Evolutionary conservation across 768 basidiomycete species (phyloP).

Genomic region (Pilatotrama ljubarskyi): DNA sequence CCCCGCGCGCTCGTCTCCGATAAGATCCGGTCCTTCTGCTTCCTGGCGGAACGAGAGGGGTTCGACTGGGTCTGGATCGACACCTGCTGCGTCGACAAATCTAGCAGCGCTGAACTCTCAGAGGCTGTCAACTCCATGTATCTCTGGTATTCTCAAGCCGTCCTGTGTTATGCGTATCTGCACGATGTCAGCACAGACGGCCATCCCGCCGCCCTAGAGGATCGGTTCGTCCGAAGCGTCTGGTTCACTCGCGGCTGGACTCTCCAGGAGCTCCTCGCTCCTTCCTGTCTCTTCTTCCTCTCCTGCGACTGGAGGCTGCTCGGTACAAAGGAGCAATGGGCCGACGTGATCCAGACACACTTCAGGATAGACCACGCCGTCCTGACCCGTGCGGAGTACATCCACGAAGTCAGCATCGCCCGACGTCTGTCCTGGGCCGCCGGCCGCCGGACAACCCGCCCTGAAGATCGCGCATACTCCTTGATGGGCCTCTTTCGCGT

Average conservation of each 20-base stretch:
- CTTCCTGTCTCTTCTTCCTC: not conserved
- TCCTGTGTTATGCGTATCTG: not conserved
- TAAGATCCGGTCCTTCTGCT: not conserved
- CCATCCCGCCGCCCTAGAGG: no score
- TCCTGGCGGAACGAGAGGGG: not conserved
- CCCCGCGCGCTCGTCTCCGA: not conserved
- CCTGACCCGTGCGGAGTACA: not conserved
- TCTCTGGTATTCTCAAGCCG: not conserved
- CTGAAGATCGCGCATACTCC: constrained; percentile 12
- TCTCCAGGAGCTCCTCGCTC: constrained; percentile 10
- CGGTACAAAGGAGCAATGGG: not conserved
- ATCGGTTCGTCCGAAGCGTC: not conserved
- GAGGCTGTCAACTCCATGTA: constrained; percentile 4
- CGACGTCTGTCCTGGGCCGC: constrained; percentile 12
- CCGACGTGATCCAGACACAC: not conserved
- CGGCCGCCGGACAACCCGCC: not conserved
- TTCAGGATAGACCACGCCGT: not conserved
- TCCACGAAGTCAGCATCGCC: constrained; percentile 1
- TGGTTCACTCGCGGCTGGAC: constrained; percentile 15
- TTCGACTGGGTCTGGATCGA: not conserved
- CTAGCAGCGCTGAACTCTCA: not conserved
- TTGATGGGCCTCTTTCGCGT: constrained; percentile 13
- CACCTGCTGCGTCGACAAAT: not conserved
- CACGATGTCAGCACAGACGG: not conserved
- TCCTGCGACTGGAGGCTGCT: constrained; percentile 1